Base-by-base conservation (phyloP, 2,329 filamentous ascomycete genomes). In the Calonectria naviculata region DNA sequence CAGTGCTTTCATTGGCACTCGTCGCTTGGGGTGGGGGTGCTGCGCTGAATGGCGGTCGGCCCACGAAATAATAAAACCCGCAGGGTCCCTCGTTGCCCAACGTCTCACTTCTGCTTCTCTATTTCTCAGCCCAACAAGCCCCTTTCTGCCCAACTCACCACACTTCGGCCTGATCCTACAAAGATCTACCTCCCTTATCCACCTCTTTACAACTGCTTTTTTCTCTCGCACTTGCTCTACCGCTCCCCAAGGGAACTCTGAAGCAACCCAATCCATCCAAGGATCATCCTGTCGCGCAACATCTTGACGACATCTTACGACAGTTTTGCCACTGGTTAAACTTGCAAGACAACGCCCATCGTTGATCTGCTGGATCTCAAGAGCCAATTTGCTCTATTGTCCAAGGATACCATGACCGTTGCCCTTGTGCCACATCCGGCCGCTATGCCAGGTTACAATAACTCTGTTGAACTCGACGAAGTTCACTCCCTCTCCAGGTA, bases 401-500 rank as follows among this genome's bases (percentile, higher is more conserved):
- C 81, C 82, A 78, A 79, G 84, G 84, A 85, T 81, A 84, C 81
- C 81, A 88, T 88, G 86, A 85, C 86, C 79, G 76, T 80, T 84
- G 82, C 85, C 81, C 81, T 87, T 82, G 81, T 85, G 81, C 80
- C 86, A 78, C 85, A 83, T 80, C 83, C 82, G 84, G 85, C 80
- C 77, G 80, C 84, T 78, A 89, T 90, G 88, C 84, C 88, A 81
- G 85, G 85, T 83, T 89, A 85, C 85, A 88, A 84, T 79, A 84
- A 78, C 71, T 77, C 85, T 78, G 80, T 86, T 83, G 88, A 90
- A 80, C 86, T 89, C 84, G 88, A 89, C 82, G 88, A 90, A 83
- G 87, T 89, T 83, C 86, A 89, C 81, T 88, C 87, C 80, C 87
- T 89, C 81, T 86, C 88, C 85, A 91, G 89, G 89, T 91, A 91